These are phyloP conservation scores for Lachnellula occidentalis DNA, from an alignment of 2,329 filamentous ascomycete genomes.

Conservation along the genomic window DNA sequence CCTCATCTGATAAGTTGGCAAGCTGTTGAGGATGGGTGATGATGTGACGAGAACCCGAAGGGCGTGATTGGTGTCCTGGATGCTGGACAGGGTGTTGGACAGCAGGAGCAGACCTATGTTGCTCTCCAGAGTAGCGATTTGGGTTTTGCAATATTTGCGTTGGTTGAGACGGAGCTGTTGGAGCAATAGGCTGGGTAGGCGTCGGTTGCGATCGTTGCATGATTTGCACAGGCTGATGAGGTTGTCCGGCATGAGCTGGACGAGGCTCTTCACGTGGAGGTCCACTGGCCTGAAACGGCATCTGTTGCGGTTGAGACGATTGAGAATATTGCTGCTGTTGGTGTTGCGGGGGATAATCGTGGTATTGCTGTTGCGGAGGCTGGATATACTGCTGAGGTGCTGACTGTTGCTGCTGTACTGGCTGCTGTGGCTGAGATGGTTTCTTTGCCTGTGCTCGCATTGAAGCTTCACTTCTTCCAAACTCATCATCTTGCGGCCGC, in stretches of 20 bases:
- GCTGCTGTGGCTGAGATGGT: constrained; percentile 34
- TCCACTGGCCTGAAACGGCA: constrained; percentile 19
- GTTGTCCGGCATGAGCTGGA: constrained; percentile 16
- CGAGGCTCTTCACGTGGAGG: constrained; percentile 22
- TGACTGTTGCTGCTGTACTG: constrained; percentile 23
- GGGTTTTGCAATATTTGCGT: constrained; percentile 78
- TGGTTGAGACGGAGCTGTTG: constrained; percentile 49
- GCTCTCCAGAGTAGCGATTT: constrained; percentile 54
- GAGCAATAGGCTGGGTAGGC: constrained; percentile 30
- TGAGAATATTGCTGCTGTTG: constrained; percentile 29
- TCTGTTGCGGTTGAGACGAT: too few species aligned
- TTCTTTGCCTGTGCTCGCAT: constrained; percentile 69
- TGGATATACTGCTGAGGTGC: constrained; percentile 17
- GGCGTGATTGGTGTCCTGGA: constrained; percentile 30
- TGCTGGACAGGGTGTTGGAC: constrained; percentile 33
- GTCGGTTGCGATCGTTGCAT: constrained; percentile 25
- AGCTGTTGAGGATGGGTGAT: constrained; percentile 70
- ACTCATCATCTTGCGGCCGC: constrained; percentile 78
- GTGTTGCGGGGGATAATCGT: constrained; percentile 19
- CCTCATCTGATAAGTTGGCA: constrained; percentile 72
- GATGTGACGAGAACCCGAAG: constrained; percentile 40
- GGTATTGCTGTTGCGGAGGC: constrained; percentile 9
- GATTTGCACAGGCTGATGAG: constrained; percentile 25
- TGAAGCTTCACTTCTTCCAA: constrained; percentile 94
- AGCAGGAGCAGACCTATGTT: constrained; percentile 33